Evolutionary conservation across 495 filamentous ascomycete species (phyloP).

Genomic region (Darksidea phi): DNA sequence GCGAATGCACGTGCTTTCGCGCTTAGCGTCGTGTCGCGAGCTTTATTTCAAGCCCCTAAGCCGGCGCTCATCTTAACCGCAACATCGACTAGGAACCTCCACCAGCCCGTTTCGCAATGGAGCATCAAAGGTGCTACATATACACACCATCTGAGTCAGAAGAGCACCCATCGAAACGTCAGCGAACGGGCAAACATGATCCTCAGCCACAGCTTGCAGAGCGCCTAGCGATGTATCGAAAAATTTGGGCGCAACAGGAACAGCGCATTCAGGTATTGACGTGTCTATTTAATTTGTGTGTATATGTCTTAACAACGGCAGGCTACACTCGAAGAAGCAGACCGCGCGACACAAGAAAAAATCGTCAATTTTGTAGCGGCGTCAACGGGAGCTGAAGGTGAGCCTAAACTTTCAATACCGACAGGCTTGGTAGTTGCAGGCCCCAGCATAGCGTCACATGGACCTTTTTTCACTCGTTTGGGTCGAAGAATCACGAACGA

Average conservation of each 20-base stretch:
- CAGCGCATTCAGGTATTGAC: conserved; percentile 61
- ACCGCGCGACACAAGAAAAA: conserved; percentile 58
- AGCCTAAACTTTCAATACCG: conserved; percentile 57
- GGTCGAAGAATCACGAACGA: conserved; percentile 52
- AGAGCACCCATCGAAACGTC: conserved; percentile 38
- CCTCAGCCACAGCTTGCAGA: conserved; percentile 41
- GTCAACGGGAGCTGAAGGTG: conserved; percentile 35
- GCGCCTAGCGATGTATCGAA: conserved; percentile 62
- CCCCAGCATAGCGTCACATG: conserved; percentile 80
- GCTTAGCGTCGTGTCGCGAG: not conserved
- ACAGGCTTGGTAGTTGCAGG: conserved; percentile 80
- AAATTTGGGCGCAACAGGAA: conserved; percentile 68
- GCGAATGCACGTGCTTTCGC: conserved; percentile 13
- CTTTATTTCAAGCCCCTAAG: too few species aligned
- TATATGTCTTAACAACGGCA: conserved; percentile 39
- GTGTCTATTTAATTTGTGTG: not conserved
- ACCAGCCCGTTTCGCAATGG: conserved; percentile 30
- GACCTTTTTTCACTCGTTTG: conserved; percentile 68
- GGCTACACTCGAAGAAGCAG: conserved; percentile 62
- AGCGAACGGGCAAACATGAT: conserved; percentile 24
- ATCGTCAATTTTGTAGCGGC: conserved; percentile 63
- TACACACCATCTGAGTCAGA: conserved; percentile 29
- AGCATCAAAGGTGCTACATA: conserved; percentile 43
- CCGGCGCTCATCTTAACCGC: not conserved
- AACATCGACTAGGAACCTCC: not conserved